Percentiles rank a stretch among this genome's conserved stretches.
Conservation (phyloP, 106 monocot species). For the Vanilla planifolia region DNA sequence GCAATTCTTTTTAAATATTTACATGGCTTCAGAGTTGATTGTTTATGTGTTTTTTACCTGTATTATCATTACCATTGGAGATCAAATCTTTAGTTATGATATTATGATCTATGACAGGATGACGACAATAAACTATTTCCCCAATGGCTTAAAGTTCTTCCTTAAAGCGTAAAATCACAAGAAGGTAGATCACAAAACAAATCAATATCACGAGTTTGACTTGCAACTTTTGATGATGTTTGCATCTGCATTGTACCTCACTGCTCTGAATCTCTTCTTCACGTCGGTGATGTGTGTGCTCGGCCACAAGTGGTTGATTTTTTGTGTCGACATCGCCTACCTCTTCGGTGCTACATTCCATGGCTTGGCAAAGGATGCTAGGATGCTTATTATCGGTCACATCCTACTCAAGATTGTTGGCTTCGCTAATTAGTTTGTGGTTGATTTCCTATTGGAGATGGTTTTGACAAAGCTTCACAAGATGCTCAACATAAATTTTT, state of each 20-base stretch:
- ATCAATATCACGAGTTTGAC: constrained; percentile 53
- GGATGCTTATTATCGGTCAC: constrained; percentile 32
- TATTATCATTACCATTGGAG: constrained; percentile 15
- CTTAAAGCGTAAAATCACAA: constrained; percentile 22
- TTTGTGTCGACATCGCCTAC: constrained; percentile 17
- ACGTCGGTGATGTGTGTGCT: constrained; percentile 11
- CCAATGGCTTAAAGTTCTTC: constrained; percentile 30
- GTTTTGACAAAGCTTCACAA: constrained; percentile 4
- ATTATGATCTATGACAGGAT: constrained; percentile 19
- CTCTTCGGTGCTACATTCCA: constrained; percentile 23
- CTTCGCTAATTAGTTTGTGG: constrained; percentile 23
- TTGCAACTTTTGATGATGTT: constrained; percentile 32
- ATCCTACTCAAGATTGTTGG: constrained; percentile 29
- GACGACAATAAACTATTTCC: constrained; percentile 28
- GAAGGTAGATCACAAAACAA: constrained; percentile 15
- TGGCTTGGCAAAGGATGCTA: constrained; percentile 13
- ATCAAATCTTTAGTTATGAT: constrained; percentile 21
- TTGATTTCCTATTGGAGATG: constrained; percentile 10
- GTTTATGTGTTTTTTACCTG: constrained; percentile 15
- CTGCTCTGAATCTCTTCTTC: constrained; percentile 27
- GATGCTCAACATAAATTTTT: constrained; percentile 13
- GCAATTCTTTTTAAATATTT: too few species aligned
- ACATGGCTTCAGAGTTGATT: constrained; percentile 17
- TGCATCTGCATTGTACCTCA: constrained; percentile 32
- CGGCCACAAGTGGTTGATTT: constrained; percentile 27